Conservation (phyloP, 164 flowering plant species). For the Amborella trichopoda region DNA sequence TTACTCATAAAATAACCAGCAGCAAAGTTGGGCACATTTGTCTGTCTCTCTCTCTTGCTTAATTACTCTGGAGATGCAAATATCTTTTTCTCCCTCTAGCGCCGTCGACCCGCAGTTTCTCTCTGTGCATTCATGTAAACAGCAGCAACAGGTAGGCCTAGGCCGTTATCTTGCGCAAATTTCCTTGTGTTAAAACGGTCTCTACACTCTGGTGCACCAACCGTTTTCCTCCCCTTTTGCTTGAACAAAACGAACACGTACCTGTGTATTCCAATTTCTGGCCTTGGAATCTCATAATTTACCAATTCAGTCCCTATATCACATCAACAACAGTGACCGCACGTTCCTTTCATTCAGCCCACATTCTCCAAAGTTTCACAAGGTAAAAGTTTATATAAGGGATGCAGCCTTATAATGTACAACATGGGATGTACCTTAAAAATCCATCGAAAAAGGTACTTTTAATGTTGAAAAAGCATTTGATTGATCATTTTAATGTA, state of each 20-base stretch:
- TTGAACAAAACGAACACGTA: constrained; percentile 67
- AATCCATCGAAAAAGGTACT: too few species aligned
- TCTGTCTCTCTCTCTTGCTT: not conserved
- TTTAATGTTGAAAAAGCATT: too few species aligned
- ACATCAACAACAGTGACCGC: too few species aligned
- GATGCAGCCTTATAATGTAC: too few species aligned
- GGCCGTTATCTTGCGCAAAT: constrained; percentile 54
- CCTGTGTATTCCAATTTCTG: constrained; percentile 90
- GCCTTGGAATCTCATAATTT: constrained; percentile 72
- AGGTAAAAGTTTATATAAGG: too few species aligned
- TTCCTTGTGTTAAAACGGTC: constrained; percentile 53
- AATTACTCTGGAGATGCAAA: not conserved
- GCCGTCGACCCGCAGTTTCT: constrained; percentile 84
- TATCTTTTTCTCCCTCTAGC: constrained; percentile 11
- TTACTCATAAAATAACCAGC: too few species aligned
- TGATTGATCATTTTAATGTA: too few species aligned
- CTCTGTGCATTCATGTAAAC: constrained; percentile 82
- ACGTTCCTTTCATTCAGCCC: too few species aligned
- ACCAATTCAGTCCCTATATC: constrained; percentile 53
- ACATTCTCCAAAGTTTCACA: too few species aligned
- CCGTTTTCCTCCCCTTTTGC: constrained; percentile 46
- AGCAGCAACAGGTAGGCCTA: constrained; percentile 81
- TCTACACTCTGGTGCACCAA: constrained; percentile 34
- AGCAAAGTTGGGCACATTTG: too few species aligned
- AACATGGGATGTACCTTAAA: too few species aligned